Evolutionary conservation across 805 yeast species (phyloP), one percentile per base, ranked within the genome.

Genomic region (Spathaspora gorwiae): DNA sequence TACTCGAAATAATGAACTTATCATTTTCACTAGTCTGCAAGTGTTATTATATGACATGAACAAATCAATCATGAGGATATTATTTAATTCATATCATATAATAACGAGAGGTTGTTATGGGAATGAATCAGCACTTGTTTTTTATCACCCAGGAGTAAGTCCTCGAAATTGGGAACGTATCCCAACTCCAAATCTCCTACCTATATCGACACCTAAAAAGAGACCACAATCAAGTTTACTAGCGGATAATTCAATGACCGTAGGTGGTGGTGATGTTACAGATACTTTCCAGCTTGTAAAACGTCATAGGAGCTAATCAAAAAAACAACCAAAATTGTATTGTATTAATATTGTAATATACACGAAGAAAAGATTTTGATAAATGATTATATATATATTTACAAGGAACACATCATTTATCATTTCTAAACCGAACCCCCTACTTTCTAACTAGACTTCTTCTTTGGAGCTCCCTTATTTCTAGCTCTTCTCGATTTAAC

Each of bases 401-500:
- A 44, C 45, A 42, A 35, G 51, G 38, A 35, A 5, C 9, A 13
- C n/a, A n/a, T n/a, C n/a, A n/a, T n/a, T 26, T 6, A 10, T 8
- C 7, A 29, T 29, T 19, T 19, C 13, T 13, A 32, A n/a, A n/a
- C n/a, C n/a, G 35, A 4, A 13, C 43, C 41, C 43, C 5, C 39
- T 3, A n/a, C 3, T 14, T n/a, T 13, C 10, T 12, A 33, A 19
- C 37, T 35, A 12, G 37, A 3, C 68, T 76, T 79, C 74, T 87
- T 87, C 73, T 83, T 79, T 55, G 94, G 95, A 10, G 94, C 89
- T 64, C 92, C 90, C 66, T 87, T 87, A 66, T 88, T 90, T 79
- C 94, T 85, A 77, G 85, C 83, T 73, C 82, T 86, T 65, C 87
- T 76, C 46, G 68, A 72, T 31, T 58, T 80, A 19, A 80, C 81